Percentiles rank a stretch among this genome's conserved stretches.
Evolutionary conservation across 2,329 filamentous ascomycete genomes (phyloP).

Genomic region (Talaromyces sp.): DNA sequence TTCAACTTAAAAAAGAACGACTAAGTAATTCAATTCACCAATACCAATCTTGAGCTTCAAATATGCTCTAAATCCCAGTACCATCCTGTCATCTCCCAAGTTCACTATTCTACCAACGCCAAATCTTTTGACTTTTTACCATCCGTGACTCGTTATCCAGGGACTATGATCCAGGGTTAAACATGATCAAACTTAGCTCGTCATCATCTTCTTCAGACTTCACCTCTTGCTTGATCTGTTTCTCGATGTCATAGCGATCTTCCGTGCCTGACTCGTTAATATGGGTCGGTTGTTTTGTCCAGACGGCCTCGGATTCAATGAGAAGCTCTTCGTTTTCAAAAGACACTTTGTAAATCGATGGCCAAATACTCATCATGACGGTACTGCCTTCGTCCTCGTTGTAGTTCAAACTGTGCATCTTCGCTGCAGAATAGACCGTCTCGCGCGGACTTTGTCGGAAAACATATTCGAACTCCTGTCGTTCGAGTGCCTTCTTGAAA

Average conservation of each 20-base stretch:
- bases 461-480: slow-evolving; percentile 18
- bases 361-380: slow-evolving; percentile 10
- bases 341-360: not conserved
- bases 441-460: not conserved
- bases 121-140: not conserved
- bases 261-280: not conserved
- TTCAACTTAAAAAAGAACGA: not conserved
- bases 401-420: slow-evolving; percentile 2
- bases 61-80: not conserved
- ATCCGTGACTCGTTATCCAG: not conserved
- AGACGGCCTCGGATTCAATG: slow-evolving; percentile 1
- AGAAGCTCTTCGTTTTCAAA: not conserved
- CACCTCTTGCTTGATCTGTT: not conserved
- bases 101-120: not conserved
- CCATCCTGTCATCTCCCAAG: not conserved
- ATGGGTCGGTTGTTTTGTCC: not conserved
- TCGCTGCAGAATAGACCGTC: not conserved
- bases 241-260: not conserved
- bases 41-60: not conserved
- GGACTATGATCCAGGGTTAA: not conserved
- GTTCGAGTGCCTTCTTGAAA: slow-evolving; percentile 23
- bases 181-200: not conserved
- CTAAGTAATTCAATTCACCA: no score
- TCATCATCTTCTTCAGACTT: not conserved
- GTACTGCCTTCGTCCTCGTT: not conserved